Base-by-base conservation (phyloP, 108 stramenopile species). In the Cyclotella baltica region DNA sequence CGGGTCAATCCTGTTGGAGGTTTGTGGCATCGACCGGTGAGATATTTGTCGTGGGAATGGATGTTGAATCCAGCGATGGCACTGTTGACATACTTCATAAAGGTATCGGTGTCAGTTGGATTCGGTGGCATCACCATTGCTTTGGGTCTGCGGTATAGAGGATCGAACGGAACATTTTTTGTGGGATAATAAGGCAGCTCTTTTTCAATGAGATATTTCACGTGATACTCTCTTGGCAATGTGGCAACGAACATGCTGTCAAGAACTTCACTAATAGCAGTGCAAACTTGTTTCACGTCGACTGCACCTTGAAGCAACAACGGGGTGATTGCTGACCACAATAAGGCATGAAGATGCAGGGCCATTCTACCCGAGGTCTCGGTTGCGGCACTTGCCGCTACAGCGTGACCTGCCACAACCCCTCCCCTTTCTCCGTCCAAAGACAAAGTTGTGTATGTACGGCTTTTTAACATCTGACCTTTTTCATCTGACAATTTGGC, bases 201-300 rank as follows among this genome's bases (percentile, higher is more conserved):
- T 35, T 71, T 71, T 58, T 71, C 51, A 13, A 71, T 56, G 6
- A 71, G 27, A 40, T 34, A 22, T 56, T 71, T 71, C 9, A 71
- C 70, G 23, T 71, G 70, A 52, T 46, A 56, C 27, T 35, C 13
- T 16, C 70, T 10, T 5, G 70, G 70, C 19, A 71, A 38, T 28
- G 55, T 34, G 27, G 70, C 70, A 37, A 5, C 2, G 10, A 71
- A 56, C 52, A 71, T 71, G 33, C 70, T 71, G 70, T 71, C 70
- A 19, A 71, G 31, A 35, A 23, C 35, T 22, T 52, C 52, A 27
- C 53, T 38, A 46, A 71, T 22, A 19, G 30, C 27, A 28, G 55
- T 28, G 23, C 70, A 71, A 3, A 71, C 30, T 19, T 71, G 53
- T 23, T 55, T 11, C 5, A 71, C 56, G 38, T 71, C 70, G 2